Evolutionary conservation across 306 rosid species (phyloP).

Genomic region (Pyrus communis): DNA sequence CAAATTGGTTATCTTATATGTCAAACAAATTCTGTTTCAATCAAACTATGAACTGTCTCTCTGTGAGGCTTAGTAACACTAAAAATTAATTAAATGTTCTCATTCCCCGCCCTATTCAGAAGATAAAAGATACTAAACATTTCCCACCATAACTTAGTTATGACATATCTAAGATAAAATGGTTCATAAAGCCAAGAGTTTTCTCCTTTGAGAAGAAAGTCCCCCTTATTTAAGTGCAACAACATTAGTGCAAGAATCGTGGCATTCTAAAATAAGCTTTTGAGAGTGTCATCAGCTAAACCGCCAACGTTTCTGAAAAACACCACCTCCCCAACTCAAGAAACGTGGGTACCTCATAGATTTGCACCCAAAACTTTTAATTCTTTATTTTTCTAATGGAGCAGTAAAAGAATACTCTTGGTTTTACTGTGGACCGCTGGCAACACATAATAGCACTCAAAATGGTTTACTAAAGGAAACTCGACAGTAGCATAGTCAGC

Average conservation of each 20-base stretch:
- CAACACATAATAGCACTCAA: not conserved
- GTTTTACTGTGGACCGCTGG: not conserved
- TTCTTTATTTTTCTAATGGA: not conserved
- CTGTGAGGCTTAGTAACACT: not conserved
- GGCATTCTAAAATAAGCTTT: not conserved
- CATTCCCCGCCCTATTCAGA: not conserved
- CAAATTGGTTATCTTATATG: not conserved
- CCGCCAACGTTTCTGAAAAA: not conserved
- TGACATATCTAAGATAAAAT: not conserved
- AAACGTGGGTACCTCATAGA: not conserved
- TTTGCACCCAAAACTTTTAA: not conserved
- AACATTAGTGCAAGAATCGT: not conserved
- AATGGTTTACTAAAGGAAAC: not conserved
- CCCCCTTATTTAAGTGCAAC: not conserved
- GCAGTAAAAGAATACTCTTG: not conserved
- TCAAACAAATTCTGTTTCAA: not conserved
- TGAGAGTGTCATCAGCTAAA: not conserved
- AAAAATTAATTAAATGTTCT: not conserved
- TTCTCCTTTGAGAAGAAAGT: not conserved
- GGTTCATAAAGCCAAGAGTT: not conserved
- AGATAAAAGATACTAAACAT: not conserved
- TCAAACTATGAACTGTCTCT: not conserved
- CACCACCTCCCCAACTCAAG: not conserved
- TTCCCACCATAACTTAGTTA: not conserved
- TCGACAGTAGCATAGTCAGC: not conserved